phyloP scores from a whole-genome alignment of 2,329 filamentous ascomycete species.

The Lasiodiplodia citricola region DNA sequence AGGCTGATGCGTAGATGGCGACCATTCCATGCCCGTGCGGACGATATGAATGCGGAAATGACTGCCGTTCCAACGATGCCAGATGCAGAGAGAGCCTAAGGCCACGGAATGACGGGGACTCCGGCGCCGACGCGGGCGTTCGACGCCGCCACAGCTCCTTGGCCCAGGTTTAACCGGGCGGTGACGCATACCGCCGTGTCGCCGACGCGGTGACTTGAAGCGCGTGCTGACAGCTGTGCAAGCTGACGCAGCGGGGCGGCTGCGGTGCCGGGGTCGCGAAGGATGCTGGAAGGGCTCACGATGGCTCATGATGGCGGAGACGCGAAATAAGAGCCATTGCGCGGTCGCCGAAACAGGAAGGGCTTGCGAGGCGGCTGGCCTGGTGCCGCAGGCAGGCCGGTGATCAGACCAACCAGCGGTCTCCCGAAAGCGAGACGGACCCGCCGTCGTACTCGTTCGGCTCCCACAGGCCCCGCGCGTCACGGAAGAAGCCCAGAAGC shows the following conservation, averaged over 20 bases:
- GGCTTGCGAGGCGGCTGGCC: constrained; percentile 19
- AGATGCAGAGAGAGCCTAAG: not conserved
- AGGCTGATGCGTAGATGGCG: not conserved
- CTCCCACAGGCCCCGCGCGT: not conserved
- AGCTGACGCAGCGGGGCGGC: not conserved
- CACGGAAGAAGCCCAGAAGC: not conserved
- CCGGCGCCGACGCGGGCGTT: not conserved
- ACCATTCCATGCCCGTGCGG: not conserved
- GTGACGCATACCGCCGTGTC: not conserved
- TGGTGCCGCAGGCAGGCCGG: constrained; percentile 12
- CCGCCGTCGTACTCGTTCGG: constrained; percentile 15
- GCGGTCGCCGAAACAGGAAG: constrained; percentile 12
- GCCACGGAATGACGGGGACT: not conserved
- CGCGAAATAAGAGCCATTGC: constrained; percentile 15
- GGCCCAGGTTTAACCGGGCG: not conserved
- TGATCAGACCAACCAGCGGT: constrained; percentile 17
- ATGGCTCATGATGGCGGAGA: not conserved
- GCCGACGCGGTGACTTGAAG: not conserved
- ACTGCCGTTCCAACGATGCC: not conserved
- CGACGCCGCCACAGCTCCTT: not conserved
- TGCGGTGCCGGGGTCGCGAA: not conserved
- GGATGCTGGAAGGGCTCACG: not conserved
- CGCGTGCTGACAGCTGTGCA: not conserved
- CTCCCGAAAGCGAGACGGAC: not conserved
- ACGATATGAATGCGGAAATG: not conserved